phyloP scores from a whole-genome alignment of 345 rosid species.

The Linum usitatissimum region DNA sequence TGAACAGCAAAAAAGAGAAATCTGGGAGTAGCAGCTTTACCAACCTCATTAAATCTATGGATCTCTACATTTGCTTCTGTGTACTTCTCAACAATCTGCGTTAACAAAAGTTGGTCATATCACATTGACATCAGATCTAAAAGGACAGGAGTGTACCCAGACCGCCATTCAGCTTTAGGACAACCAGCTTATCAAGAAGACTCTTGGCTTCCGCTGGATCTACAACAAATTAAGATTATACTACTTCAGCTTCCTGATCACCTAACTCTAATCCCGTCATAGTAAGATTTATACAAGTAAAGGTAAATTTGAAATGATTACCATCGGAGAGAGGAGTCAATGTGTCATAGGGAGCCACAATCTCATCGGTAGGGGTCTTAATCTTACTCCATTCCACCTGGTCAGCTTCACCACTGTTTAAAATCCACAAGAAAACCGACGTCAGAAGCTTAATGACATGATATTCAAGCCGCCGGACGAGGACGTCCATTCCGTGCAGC shows the following conservation, averaged over 20 bases:
- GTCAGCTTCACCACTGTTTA: constrained; percentile 42
- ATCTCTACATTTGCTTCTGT: constrained; percentile 62
- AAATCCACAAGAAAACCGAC: neutral
- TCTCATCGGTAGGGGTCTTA: constrained; percentile 45
- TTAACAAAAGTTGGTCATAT: constrained; percentile 1
- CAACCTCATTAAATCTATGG: constrained; percentile 94
- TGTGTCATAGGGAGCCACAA: constrained; percentile 43
- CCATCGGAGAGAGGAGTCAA: constrained; percentile 36
- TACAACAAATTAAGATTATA: constrained; percentile 13
- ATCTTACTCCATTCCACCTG: constrained; percentile 55
- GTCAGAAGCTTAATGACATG: neutral
- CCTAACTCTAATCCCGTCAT: neutral
- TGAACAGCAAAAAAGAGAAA: neutral
- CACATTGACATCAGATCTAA: neutral
- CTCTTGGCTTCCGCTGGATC: constrained; percentile 65
- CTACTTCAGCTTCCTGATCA: neutral
- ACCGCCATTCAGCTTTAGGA: constrained; percentile 96
- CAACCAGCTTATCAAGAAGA: constrained; percentile 85
- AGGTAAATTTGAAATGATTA: constrained; percentile 6
- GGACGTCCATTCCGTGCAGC: neutral
- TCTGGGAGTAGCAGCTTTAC: constrained; percentile 10
- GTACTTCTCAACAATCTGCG: constrained; percentile 84
- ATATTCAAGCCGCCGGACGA: neutral
- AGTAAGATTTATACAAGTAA: neutral
- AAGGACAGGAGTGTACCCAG: constrained; percentile 40